Percentiles rank a stretch among this genome's conserved stretches.
phyloP scores from a whole-genome alignment of 2,329 filamentous ascomycete genomes.

The Phialocephala sp. region DNA sequence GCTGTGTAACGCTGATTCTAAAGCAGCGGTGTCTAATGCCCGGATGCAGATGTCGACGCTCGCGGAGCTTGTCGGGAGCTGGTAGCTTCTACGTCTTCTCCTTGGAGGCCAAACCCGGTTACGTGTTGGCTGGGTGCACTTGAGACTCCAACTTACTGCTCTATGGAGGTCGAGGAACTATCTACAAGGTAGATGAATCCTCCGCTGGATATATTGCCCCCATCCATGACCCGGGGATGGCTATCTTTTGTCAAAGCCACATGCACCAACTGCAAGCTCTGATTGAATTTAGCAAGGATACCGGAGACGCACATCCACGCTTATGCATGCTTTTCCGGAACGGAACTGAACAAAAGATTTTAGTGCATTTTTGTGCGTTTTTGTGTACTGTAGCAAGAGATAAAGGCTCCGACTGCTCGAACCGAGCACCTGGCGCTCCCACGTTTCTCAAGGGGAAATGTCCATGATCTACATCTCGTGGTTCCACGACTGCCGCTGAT shows the following conservation, averaged over 20 bases:
- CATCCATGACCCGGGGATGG: background rate
- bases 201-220: background rate
- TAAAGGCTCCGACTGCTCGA: too few relatives aligned
- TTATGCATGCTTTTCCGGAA: background rate
- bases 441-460: background rate
- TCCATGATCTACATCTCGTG: background rate
- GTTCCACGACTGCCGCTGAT: background rate
- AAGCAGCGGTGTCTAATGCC: background rate
- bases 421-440: background rate
- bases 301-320: background rate
- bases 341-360: background rate
- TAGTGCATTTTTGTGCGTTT: background rate
- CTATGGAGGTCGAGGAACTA: background rate
- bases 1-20: background rate
- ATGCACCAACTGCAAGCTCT: conserved; percentile 2
- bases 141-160: background rate
- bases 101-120: background rate
- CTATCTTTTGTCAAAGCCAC: background rate
- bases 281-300: background rate
- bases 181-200: background rate
- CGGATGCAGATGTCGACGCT: background rate
- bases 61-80: background rate
- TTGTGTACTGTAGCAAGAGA: too few relatives aligned
- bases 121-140: background rate
- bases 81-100: background rate